phyloP scores from a whole-genome alignment of 768 basidiomycete genomes.

The Cyathus striatus region DNA sequence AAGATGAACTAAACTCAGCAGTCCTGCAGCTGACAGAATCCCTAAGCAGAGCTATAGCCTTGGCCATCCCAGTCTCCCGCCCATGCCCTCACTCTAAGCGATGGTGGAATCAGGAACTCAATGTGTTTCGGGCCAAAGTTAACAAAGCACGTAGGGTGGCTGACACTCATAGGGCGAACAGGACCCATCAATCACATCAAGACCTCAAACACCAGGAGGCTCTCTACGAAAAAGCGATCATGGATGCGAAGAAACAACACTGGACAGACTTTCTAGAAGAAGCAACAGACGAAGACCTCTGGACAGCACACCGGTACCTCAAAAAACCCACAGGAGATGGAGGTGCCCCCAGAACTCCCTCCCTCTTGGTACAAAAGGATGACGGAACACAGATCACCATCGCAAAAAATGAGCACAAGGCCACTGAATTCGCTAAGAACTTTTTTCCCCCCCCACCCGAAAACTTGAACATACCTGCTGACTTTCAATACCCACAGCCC shows the following conservation, averaged over 20 bases:
- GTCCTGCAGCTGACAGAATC: slow-evolving; percentile 2
- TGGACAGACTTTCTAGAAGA: slow-evolving; percentile 21
- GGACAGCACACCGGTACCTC: slow-evolving; percentile 15
- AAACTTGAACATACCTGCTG: not conserved
- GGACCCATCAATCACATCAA: slow-evolving; percentile 16
- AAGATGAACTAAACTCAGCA: not conserved
- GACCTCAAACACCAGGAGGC: slow-evolving; percentile 6
- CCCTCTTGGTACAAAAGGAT: not conserved
- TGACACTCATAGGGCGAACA: not conserved
- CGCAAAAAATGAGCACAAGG: slow-evolving; percentile 6
- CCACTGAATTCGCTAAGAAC: slow-evolving; percentile 1
- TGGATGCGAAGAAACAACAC: slow-evolving; percentile 13
- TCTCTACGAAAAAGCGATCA: slow-evolving; percentile 8
- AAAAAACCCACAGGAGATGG: slow-evolving; percentile 12
- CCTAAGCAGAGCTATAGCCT: slow-evolving; percentile 6
- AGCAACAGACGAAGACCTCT: slow-evolving; percentile 1
- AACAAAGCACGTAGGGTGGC: slow-evolving; percentile 9
- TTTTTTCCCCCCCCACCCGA: slow-evolving; percentile 10
- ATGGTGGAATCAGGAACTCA: slow-evolving; percentile 21
- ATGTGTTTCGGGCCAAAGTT: slow-evolving; percentile 5
- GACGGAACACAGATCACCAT: not conserved
- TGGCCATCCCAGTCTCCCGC: slow-evolving; percentile 13
- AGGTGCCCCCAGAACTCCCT: slow-evolving; percentile 11
- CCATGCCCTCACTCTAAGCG: slow-evolving; percentile 34
- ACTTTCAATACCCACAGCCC: slow-evolving; percentile 4